Evolutionary conservation across 306 rosid species (phyloP).

Genomic region (Cicer bijugum): DNA sequence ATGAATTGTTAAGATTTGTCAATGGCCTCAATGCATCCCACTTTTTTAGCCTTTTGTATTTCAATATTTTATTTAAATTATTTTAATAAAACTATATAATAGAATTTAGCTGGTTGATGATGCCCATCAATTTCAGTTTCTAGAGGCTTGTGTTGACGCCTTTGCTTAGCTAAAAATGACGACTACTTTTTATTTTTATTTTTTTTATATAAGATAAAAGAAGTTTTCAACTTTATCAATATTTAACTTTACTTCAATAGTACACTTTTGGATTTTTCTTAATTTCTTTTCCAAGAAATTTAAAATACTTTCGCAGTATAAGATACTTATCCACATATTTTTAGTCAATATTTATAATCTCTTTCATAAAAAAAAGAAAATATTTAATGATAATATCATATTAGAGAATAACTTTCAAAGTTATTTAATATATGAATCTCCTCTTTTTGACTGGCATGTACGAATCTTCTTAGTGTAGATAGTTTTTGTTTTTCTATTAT

Average conservation of each 20-base stretch:
- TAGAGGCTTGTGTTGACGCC: constrained; percentile 28
- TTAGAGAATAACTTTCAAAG: too few species aligned
- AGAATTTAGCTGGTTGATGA: constrained; percentile 11
- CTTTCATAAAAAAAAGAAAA: too few species aligned
- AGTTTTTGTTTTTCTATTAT: too few species aligned
- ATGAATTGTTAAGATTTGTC: constrained; percentile 23
- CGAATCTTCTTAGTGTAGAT: too few species aligned
- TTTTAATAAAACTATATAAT: background rate
- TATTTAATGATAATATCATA: too few species aligned
- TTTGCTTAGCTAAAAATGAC: constrained; percentile 39
- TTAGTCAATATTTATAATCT: too few species aligned
- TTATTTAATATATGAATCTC: too few species aligned
- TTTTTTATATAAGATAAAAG: too few species aligned
- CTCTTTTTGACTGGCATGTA: too few species aligned
- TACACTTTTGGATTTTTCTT: background rate
- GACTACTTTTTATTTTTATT: background rate
- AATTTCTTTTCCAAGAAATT: background rate
- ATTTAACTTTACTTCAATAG: background rate
- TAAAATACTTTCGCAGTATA: background rate
- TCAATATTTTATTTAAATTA: background rate
- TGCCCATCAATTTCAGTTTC: background rate
- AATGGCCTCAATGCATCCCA: constrained; percentile 14
- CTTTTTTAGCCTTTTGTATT: constrained; percentile 3
- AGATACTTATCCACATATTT: too few species aligned
- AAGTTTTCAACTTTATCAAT: background rate